A percentile compares a stretch with the other conserved stretches of the same genome.
These are phyloP conservation scores for Fusarium sp. DNA, from an alignment of 2,329 filamentous ascomycete species.

Conservation along the genomic window DNA sequence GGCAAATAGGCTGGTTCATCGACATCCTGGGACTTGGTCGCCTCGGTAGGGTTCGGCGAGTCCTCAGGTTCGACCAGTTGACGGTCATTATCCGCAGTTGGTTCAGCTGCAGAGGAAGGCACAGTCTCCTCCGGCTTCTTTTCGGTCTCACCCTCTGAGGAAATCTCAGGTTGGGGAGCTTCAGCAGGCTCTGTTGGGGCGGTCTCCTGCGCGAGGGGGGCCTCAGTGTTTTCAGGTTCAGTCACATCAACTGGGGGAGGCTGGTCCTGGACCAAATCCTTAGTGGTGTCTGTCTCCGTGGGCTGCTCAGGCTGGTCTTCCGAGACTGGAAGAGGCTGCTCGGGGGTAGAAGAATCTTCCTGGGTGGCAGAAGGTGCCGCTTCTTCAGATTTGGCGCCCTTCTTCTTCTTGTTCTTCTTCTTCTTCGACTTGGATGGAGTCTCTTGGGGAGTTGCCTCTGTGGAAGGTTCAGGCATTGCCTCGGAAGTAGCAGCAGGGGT, in stretches of 20 bases:
- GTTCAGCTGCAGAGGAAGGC: background rate
- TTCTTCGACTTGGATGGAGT: constrained; percentile 33
- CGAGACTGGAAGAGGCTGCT: background rate
- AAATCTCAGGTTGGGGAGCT: background rate
- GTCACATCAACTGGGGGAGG: background rate
- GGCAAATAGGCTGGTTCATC: constrained; percentile 20
- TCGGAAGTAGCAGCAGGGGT: constrained; percentile 12
- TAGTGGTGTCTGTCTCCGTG: background rate
- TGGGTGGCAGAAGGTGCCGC: constrained; percentile 15
- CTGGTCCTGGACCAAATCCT: constrained; percentile 1
- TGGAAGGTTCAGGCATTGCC: constrained; percentile 7
- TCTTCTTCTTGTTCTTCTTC: constrained; percentile 46
- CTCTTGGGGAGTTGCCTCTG: constrained; percentile 20
- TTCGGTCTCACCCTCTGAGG: background rate
- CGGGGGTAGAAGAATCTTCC: constrained; percentile 6
- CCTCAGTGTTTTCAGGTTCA: background rate
- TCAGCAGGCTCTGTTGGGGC: background rate
- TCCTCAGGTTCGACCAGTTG: constrained; percentile 13
- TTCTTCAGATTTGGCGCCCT: constrained; percentile 30
- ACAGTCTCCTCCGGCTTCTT: constrained; percentile 8
- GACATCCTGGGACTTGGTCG: constrained; percentile 13
- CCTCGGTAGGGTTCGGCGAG: background rate
- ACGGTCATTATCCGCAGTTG: background rate
- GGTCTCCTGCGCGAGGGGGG: background rate
- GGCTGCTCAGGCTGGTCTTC: constrained; percentile 5